phyloP scores from a whole-genome alignment of 23 red algal species.

The Cyanidiococcus yangmingshanensis region DNA sequence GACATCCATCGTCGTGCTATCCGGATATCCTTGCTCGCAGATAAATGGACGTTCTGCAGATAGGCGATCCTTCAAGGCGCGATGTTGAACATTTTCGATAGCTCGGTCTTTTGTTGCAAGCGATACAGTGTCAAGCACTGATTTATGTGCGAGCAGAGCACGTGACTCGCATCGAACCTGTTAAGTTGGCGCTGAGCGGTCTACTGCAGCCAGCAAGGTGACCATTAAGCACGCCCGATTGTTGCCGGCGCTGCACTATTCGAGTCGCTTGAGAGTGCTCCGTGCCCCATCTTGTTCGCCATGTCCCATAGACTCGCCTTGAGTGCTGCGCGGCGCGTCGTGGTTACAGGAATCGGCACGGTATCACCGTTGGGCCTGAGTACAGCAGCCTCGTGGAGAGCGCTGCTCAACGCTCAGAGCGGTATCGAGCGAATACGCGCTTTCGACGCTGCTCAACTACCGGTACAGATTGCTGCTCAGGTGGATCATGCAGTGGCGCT shows the following conservation, averaged over 20 bases:
- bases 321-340: slow-evolving; percentile 25
- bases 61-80: too few species aligned
- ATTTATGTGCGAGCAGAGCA: background rate
- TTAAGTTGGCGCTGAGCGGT: background rate
- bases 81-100: too few species aligned
- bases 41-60: too few species aligned
- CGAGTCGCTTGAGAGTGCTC: background rate
- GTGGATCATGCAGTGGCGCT: slow-evolving; percentile 11
- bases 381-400: slow-evolving; percentile 23
- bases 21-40: too few species aligned
- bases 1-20: too few species aligned
- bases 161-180: background rate
- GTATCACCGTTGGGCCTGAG: slow-evolving; percentile 57
- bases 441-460: slow-evolving; percentile 36
- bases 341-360: slow-evolving; percentile 75
- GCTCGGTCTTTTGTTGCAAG: too few species aligned
- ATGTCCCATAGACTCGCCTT: background rate
- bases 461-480: slow-evolving; percentile 33
- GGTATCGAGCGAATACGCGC: slow-evolving; percentile 22
- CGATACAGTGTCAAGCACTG: too few species aligned
- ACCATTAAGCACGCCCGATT: too few species aligned
- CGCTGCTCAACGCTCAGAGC: slow-evolving; percentile 14
- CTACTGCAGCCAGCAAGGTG: too few species aligned
- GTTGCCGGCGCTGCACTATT: background rate
- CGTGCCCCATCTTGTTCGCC: background rate